phyloP scores from a whole-genome alignment of 257 asterid genomes.

The Capsicum rhomboideum region DNA sequence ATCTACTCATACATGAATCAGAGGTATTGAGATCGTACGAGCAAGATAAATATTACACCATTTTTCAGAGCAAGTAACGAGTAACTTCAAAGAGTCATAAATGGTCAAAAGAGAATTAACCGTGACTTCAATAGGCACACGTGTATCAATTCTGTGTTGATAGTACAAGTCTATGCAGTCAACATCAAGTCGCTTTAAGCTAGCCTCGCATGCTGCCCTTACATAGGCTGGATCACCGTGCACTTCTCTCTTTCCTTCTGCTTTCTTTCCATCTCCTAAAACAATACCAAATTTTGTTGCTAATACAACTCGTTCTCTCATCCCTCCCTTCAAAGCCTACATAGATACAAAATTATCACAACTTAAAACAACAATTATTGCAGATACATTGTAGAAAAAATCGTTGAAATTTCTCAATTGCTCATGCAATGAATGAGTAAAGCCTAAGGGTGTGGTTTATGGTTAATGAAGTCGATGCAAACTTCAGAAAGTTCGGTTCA shows the following conservation, averaged over 20 bases:
- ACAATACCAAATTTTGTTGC: conserved; percentile 24
- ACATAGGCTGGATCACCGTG: conserved; percentile 29
- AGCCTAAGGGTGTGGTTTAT: not conserved
- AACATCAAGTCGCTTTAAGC: conserved; percentile 29
- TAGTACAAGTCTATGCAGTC: conserved; percentile 32
- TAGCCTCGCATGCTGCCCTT: conserved; percentile 27
- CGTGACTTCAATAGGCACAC: conserved; percentile 34
- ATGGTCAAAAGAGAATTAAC: not conserved
- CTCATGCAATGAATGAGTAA: not conserved
- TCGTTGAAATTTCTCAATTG: not conserved
- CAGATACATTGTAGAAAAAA: not conserved
- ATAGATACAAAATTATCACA: not conserved
- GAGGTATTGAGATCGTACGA: too few species aligned
- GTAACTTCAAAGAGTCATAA: not conserved
- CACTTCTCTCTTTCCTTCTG: conserved; percentile 2
- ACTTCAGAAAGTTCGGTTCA: not conserved
- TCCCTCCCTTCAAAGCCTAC: conserved; percentile 27
- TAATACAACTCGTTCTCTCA: conserved; percentile 19
- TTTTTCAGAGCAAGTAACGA: not conserved
- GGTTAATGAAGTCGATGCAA: not conserved
- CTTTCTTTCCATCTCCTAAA: not conserved
- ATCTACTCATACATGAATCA: not conserved
- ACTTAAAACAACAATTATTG: not conserved
- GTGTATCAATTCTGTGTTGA: conserved; percentile 26
- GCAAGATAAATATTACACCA: not conserved